Evolutionary conservation across 106 monocot genomes (phyloP), one percentile per base, ranked within the genome.

Genomic region (Phalaenopsis aphrodite): DNA sequence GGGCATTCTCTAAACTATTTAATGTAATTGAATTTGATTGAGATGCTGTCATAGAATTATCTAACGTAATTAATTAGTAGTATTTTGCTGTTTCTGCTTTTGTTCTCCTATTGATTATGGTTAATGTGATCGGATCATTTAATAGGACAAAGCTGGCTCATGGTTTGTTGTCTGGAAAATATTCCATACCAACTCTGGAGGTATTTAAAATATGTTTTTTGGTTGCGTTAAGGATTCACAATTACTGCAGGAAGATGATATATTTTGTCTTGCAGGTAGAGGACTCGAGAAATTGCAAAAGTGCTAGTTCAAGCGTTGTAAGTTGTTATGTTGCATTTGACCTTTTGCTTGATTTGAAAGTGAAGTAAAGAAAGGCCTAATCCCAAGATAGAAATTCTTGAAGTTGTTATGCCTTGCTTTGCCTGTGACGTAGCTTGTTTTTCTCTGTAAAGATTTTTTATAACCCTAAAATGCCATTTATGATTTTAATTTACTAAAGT

Each of bases 121-220:
- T 45, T 74, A n/a, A 74, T 74, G 18, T 45, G 14, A 39, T 42
- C n/a, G 42, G 17, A 42, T 74, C 8, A 7, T 45, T 72, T 80
- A 45, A 76, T 84, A 98, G 97, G 86, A 86, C 92, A 19, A 98
- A 98, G 68, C 84, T 98, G 67, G 97, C 84, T 2, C 88, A 94
- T 88, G 97, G 97, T 38, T 81, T 98, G 90, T 82, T 98, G 39
- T 98, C 97, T 71, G 97, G 97, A 64, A 98, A 86, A 88, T 98
- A 92, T 85, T 94, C 97, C 65, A 18, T 66, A 67, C 84, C 90
- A 55, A 75, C 72, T 68, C 49, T 77, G 52, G 88, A 91, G 94
- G 97, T 98, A 92, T 16, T 36, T 76, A 16, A 74, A 77, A 43
- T 2, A 45, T 77, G 49, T 21, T 21, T 23, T 71, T 61, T 15